Evolutionary conservation across 805 yeast genomes (phyloP).

Genomic region (Saccharomycopsis sp.): DNA sequence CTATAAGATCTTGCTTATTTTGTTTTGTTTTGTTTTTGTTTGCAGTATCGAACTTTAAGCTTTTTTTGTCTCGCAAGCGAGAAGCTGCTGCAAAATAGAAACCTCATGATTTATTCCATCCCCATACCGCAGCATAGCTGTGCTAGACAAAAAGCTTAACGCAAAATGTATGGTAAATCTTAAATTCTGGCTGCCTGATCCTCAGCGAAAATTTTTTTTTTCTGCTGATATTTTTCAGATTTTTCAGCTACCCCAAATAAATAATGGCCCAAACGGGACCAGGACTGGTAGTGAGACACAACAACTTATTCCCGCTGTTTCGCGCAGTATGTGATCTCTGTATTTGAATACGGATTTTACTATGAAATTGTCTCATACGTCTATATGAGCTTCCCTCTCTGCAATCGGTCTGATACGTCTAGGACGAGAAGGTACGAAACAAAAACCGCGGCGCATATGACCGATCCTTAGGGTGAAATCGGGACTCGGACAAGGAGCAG

Average conservation of each 20-base stretch:
- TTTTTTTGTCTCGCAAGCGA: neutral
- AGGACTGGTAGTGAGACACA: neutral
- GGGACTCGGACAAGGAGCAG: neutral
- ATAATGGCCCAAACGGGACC: neutral
- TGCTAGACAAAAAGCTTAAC: neutral
- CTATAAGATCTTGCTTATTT: neutral
- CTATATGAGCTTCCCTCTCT: too few relatives aligned
- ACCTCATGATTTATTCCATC: neutral
- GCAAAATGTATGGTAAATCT: neutral
- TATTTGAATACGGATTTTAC: neutral
- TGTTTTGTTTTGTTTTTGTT: neutral
- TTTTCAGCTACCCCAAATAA: slow-evolving; percentile 2
- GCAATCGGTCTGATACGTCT: too few relatives aligned
- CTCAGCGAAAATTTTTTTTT: neutral
- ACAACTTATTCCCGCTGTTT: too few relatives aligned
- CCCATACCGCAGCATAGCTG: neutral
- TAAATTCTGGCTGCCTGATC: neutral
- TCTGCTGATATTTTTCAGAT: neutral
- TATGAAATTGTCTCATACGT: too few relatives aligned
- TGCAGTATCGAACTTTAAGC: neutral
- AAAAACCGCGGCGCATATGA: too few relatives aligned
- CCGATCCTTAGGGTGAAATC: neutral
- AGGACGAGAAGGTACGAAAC: too few relatives aligned
- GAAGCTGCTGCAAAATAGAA: neutral
- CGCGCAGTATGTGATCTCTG: too few relatives aligned